These are phyloP conservation scores for Globisporangium megalacanthum DNA, from an alignment of 352 stramenopile species.

Conservation along the genomic window DNA sequence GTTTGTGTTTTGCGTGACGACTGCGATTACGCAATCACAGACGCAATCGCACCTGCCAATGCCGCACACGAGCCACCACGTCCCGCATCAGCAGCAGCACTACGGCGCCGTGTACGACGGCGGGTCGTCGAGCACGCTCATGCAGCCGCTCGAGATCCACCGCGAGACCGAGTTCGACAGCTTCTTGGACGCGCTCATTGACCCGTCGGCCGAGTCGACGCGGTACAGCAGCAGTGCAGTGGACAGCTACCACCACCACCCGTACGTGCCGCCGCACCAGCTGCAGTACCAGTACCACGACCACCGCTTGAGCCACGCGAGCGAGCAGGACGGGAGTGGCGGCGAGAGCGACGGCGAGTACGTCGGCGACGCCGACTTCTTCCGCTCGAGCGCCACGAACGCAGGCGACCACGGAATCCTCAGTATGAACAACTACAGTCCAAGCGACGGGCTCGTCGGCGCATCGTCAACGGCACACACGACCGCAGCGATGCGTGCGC, in stretches of 20 bases:
- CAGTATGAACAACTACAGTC: slow-evolving; percentile 23
- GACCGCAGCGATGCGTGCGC: slow-evolving; percentile 34
- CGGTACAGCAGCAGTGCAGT: slow-evolving; percentile 1
- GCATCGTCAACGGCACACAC: slow-evolving; percentile 16
- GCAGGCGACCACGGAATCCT: slow-evolving; percentile 14
- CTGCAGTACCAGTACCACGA: slow-evolving; percentile 2
- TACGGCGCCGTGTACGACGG: slow-evolving; percentile 23
- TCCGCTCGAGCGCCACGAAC: slow-evolving; percentile 8
- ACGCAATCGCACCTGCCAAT: background rate
- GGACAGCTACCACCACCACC: slow-evolving; percentile 9
- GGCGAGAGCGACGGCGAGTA: slow-evolving; percentile 17
- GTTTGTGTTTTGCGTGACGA: slow-evolving; percentile 35
- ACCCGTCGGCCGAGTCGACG: slow-evolving; percentile 15
- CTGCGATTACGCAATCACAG: slow-evolving; percentile 16
- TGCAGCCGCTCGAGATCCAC: slow-evolving; percentile 48
- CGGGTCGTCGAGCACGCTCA: slow-evolving; percentile 30
- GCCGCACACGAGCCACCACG: slow-evolving; percentile 6
- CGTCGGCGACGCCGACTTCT: slow-evolving; percentile 8
- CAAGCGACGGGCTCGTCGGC: background rate
- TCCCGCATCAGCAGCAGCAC: slow-evolving; percentile 1
- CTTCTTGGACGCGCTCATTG: slow-evolving; percentile 52
- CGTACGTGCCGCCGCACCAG: background rate
- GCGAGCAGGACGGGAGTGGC: slow-evolving; percentile 5
- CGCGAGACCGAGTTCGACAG: slow-evolving; percentile 54
- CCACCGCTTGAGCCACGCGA: slow-evolving; percentile 1